Conservation (phyloP, 345 rosid species). For the Angophora floribunda region DNA sequence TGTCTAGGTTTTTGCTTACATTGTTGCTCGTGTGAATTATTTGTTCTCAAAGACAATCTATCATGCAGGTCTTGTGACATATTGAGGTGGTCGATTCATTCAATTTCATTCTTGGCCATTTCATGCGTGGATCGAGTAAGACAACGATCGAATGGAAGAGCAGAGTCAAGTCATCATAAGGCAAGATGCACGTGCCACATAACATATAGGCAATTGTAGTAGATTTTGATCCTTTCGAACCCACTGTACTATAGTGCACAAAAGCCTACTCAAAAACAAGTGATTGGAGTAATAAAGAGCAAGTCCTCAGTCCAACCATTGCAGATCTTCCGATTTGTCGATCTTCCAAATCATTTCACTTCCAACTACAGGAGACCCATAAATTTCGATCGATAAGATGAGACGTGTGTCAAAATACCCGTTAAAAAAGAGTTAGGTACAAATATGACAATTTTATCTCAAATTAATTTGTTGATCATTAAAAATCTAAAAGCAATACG, state of each 20-base stretch:
- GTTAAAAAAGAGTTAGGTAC: background rate
- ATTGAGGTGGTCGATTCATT: accelerated
- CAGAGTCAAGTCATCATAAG: accelerated
- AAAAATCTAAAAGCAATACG: too few species aligned
- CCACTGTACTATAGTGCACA: background rate
- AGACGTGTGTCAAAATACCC: background rate
- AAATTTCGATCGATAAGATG: accelerated
- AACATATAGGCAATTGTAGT: background rate
- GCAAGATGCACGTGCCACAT: accelerated
- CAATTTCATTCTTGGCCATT: background rate
- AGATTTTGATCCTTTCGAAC: background rate
- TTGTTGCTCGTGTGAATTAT: background rate
- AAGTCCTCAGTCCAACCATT: accelerated
- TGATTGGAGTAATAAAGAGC: accelerated
- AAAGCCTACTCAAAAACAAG: accelerated
- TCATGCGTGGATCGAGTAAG: accelerated
- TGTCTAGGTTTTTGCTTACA: background rate
- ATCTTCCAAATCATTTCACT: too few species aligned
- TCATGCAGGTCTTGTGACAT: accelerated
- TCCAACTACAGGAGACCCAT: too few species aligned
- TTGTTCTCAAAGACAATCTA: background rate
- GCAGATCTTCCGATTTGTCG: background rate
- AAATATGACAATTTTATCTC: too few species aligned
- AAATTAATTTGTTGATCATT: too few species aligned
- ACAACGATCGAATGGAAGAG: accelerated